These are phyloP conservation scores for Trichoderma gamsii DNA, from an alignment of 495 filamentous ascomycete genomes.

Conservation along the genomic window DNA sequence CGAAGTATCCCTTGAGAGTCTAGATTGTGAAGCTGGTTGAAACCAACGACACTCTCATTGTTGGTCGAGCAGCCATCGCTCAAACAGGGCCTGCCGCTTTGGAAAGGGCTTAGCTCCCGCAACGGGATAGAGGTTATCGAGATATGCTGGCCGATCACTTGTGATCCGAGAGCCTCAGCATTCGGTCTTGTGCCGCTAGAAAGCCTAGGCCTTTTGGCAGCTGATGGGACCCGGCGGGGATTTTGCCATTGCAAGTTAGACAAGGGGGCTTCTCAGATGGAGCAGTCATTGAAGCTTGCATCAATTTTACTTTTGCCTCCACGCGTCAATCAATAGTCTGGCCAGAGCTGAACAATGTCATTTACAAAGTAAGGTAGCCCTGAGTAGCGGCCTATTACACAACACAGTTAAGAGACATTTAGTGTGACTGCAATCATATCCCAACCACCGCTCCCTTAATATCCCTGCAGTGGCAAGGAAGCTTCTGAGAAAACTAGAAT, in stretches of 20 bases:
- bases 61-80: neutral
- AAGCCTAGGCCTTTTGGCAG: neutral
- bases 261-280: neutral
- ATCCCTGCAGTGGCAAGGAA: too few species aligned
- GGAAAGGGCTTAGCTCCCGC: neutral
- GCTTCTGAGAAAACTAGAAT: too few species aligned
- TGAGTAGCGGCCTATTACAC: neutral
- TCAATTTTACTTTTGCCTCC: neutral
- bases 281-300: neutral
- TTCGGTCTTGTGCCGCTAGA: neutral
- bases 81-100: neutral
- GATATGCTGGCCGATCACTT: conserved; percentile 5
- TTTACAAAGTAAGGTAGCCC: neutral
- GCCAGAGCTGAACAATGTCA: neutral
- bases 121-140: neutral
- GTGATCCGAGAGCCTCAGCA: neutral
- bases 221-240: neutral
- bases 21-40: neutral
- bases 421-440: neutral
- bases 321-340: neutral
- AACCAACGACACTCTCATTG: neutral
- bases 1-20: too few species aligned
- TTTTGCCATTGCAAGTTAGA: neutral
- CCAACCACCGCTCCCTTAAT: too few species aligned
- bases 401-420: neutral